These are phyloP conservation scores for Cordyceps tenuipes DNA, from an alignment of 2,329 filamentous ascomycete genomes.

Conservation along the genomic window DNA sequence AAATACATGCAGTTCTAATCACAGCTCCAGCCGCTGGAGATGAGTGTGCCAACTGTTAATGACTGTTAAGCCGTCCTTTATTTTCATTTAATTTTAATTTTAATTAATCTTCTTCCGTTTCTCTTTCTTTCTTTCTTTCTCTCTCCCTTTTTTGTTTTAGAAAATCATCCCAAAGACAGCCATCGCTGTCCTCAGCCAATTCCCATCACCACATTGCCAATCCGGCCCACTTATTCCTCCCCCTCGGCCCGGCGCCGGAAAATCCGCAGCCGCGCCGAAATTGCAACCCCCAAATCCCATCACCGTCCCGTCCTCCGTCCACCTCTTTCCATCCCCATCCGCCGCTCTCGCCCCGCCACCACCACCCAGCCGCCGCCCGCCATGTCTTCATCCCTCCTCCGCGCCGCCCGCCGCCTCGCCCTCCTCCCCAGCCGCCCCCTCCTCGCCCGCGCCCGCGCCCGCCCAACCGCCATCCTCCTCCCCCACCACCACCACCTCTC, in stretches of 20 bases:
- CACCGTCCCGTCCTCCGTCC: background rate
- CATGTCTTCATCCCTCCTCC: too few species aligned
- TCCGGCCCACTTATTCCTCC: background rate
- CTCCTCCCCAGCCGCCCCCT: background rate
- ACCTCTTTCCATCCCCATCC: too few species aligned
- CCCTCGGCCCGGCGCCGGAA: constrained; percentile 5
- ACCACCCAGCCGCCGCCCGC: too few species aligned
- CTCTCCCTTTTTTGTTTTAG: too few species aligned
- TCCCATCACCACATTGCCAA: background rate
- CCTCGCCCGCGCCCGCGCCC: background rate
- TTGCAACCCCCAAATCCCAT: background rate
- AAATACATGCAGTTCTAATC: too few species aligned
- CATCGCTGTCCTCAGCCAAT: background rate
- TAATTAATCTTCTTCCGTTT: too few species aligned
- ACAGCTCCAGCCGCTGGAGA: too few species aligned
- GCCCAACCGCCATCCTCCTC: background rate
- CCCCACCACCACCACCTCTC: background rate
- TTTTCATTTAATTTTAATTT: too few species aligned
- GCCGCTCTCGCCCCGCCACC: background rate
- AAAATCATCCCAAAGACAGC: too few species aligned
- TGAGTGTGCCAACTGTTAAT: too few species aligned
- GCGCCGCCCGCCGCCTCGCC: background rate
- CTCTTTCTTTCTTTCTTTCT: too few species aligned
- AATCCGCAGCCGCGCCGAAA: background rate
- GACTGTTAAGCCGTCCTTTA: too few species aligned